Evolutionary conservation across 306 rosid genomes (phyloP).

Genomic region (Sphenostylis stenocarpa): DNA sequence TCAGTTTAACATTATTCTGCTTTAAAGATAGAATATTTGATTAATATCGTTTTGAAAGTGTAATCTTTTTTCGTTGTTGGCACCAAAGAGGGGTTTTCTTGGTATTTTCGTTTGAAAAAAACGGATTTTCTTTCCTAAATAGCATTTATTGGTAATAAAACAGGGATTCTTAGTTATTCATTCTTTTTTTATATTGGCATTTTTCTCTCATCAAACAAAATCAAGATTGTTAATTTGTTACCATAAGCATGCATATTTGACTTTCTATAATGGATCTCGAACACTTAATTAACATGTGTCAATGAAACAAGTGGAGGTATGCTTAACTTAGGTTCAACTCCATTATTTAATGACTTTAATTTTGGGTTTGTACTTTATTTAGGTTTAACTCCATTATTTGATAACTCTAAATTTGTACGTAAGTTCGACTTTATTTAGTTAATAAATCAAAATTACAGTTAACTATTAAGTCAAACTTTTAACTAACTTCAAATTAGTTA

Average conservation of each 20-base stretch:
- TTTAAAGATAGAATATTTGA: background rate
- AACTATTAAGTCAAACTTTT: background rate
- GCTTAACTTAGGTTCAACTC: background rate
- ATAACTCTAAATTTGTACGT: background rate
- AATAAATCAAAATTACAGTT: background rate
- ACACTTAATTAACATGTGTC: background rate
- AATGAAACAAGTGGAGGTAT: background rate
- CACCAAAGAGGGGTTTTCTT: background rate
- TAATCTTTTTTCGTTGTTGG: background rate
- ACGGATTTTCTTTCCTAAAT: too few relatives aligned
- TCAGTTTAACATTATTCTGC: background rate
- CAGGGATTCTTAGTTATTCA: background rate
- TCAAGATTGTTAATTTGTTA: background rate
- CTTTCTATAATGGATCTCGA: background rate
- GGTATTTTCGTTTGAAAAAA: too few relatives aligned
- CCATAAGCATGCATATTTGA: background rate
- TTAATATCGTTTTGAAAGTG: background rate
- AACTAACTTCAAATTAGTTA: background rate
- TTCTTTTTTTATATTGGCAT: background rate
- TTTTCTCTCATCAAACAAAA: background rate
- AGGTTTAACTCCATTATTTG: background rate
- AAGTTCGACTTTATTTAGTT: background rate
- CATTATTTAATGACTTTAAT: background rate
- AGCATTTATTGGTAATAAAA: background rate
- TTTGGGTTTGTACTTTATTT: background rate